A percentile compares a stretch with the other conserved stretches of the same genome.
Conservation (phyloP, 2,329 filamentous ascomycete species). For the Ophiostoma piceae region DNA sequence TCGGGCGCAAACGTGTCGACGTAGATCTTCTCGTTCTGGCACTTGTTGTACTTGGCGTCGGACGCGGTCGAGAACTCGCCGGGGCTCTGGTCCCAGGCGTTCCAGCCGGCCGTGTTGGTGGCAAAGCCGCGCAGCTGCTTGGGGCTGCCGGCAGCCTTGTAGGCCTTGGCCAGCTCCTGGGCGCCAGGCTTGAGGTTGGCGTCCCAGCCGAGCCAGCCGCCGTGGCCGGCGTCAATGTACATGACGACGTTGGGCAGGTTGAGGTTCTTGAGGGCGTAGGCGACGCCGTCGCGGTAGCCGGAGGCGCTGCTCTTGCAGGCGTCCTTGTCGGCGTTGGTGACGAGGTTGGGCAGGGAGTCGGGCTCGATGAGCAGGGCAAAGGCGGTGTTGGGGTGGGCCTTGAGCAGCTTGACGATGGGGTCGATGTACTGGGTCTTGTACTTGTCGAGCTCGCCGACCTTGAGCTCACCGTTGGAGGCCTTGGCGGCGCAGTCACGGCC, state of each 20-base stretch:
- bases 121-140: constrained; percentile 38
- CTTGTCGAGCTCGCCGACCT: constrained; percentile 45
- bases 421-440: constrained; percentile 43
- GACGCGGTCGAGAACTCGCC: constrained; percentile 41
- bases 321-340: constrained; percentile 52
- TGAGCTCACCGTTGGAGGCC: constrained; percentile 58
- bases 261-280: constrained; percentile 52
- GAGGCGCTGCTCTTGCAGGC: constrained; percentile 51
- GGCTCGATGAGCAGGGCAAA: constrained; percentile 49
- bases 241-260: constrained; percentile 58
- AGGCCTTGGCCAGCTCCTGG: constrained; percentile 38
- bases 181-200: constrained; percentile 47
- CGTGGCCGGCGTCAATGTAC: constrained; percentile 61
- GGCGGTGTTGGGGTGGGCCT: constrained; percentile 49
- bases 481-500: constrained; percentile 59
- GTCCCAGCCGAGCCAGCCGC: constrained; percentile 59
- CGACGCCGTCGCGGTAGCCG: constrained; percentile 51
- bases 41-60: constrained; percentile 40
- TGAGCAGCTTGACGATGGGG: constrained; percentile 47
- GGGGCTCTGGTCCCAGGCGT: constrained; percentile 37
- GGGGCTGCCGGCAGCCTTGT: constrained; percentile 37
- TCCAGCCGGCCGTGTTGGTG: constrained; percentile 41
- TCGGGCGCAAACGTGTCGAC: constrained; percentile 39
- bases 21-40: constrained; percentile 42
- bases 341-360: constrained; percentile 57